These are phyloP conservation scores for Clitopilus passeckerianus DNA, from an alignment of 768 basidiomycete genomes.

Conservation along the genomic window DNA sequence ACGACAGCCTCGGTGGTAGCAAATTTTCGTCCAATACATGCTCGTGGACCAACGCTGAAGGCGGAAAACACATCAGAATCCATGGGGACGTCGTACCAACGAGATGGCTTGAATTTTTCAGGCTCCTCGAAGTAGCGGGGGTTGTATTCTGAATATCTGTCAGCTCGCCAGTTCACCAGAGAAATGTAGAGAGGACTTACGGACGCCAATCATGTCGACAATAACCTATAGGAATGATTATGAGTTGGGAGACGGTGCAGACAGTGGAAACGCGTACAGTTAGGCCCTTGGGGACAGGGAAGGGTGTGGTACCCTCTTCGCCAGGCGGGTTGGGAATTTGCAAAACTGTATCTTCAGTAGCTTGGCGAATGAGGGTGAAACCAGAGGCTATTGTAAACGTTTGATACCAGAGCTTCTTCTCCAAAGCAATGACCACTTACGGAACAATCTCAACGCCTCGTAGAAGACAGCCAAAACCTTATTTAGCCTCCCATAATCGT, in stretches of 20 bases:
- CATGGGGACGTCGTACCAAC: slow-evolving; percentile 39
- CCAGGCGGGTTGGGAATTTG: slow-evolving; percentile 34
- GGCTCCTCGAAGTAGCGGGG: slow-evolving; percentile 45
- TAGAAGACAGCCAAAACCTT: slow-evolving; percentile 39
- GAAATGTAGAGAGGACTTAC: slow-evolving; percentile 24
- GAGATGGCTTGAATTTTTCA: slow-evolving; percentile 40
- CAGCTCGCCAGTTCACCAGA: neutral
- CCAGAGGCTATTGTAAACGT: slow-evolving; percentile 26
- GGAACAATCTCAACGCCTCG: slow-evolving; percentile 40
- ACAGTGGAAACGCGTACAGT: slow-evolving; percentile 16
- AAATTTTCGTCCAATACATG: slow-evolving; percentile 54
- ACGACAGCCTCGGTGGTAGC: slow-evolving; percentile 46
- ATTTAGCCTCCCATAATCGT: slow-evolving; percentile 34
- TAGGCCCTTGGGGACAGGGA: slow-evolving; percentile 35
- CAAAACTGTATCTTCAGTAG: slow-evolving; percentile 35
- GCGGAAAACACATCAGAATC: slow-evolving; percentile 41
- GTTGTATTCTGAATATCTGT: slow-evolving; percentile 35
- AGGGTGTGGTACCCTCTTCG: slow-evolving; percentile 27
- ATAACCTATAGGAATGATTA: slow-evolving; percentile 19
- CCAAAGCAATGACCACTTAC: slow-evolving; percentile 14
- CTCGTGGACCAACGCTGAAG: slow-evolving; percentile 47
- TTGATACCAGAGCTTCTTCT: neutral
- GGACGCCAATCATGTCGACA: slow-evolving; percentile 45
- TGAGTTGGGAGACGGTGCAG: no score
- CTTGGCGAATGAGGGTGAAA: slow-evolving; percentile 35